Evolutionary conservation across 106 monocot species (phyloP), one percentile per base, ranked within the genome.

Genomic region (Platanthera guangdongensis): DNA sequence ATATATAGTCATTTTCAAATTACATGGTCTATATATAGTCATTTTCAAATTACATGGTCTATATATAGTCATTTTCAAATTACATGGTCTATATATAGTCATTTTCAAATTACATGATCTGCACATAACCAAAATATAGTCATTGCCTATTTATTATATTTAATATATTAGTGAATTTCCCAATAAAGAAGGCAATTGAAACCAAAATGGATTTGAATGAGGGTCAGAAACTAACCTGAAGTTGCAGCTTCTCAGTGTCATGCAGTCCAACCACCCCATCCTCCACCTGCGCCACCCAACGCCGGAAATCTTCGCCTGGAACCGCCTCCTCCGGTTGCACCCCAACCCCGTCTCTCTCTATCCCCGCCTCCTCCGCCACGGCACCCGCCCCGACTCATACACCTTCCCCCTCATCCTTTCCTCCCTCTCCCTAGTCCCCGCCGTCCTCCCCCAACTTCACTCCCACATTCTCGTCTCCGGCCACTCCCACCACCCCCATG

Each of bases 401-500:
- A 87, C 86, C 72, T 78, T 87, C 82, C 84, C 86, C 15, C 39
- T 73, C 48, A 73, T 90, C 78, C 82, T 87, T 74, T 54, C 81
- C 50, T 74, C 82, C 45, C 59, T 73, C 53, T 57, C 84, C 47
- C 77, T 89, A 74, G 79, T 81, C 72, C 16, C 52, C 62, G 8
- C 74, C 74, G 52, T 68, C 50, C 78, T 74, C 67, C 73, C 52
- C 71, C 62, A 77, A 53, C 80, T 73, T 74, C 82, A 86, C 74
- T 51, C 76, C 55, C 86, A 82, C 73, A 74, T 82, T 68, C 57
- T 80, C 79, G 65, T 49, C 45, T 77, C 76, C 77, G 80, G 80
- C 73, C 86, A 80, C 77, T 72, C 15, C 80, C 77, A 68, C 74
- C 51, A 70, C 77, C 79, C 74, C 74, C 77, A 77, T 70, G 82